Evolutionary conservation across 2,329 filamentous ascomycete genomes (phyloP), one percentile per base, ranked within the genome.

Genomic region (Penicillium griseofulvum): DNA sequence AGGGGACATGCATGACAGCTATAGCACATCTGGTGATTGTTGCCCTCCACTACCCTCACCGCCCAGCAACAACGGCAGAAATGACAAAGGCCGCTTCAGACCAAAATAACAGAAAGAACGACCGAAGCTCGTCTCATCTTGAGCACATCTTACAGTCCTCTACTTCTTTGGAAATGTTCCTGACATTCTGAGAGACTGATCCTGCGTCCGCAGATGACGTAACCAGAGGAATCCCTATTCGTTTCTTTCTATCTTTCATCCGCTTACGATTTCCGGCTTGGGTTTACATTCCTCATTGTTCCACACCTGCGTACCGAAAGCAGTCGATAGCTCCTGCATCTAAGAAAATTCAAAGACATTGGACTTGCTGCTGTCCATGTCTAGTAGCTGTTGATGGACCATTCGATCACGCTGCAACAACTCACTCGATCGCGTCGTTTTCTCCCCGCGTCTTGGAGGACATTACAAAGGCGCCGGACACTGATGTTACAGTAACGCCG

Each of bases 31-130:
- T 17, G 34, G 36, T 48, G 61, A 58, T 63, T 57, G 63, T 64
- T 65, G 60, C 61, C 63, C 59, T 47, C 61, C 49, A 64, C 63
- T 46, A 65, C 60, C 31, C 52, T 49, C 47, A 62, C 63, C 63
- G 63, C 63, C 62, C 42, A 29, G 33, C 57, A 57, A 54, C 54
- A 58, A 54, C 50, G 63, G 63, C 63, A 65, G 55, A 65, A 62
- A 50, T 22, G n/a, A 54, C 45, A 42, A 55, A 31, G 52, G 34
- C 52, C 52, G 36, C 49, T 41, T 52, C 19, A 19, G 43, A 65
- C 58, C 62, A 63, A 62, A 65, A 63, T 64, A 65, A 60, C 58
- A 58, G 49, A 51, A 51, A 43, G 55, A 47, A 55, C 43, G 47
- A 12, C 24, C n/a, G 5, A 50, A 22, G 39, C 42, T 51, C 34